Conservation (phyloP, 2,329 filamentous ascomycete genomes). For the Leptoxyphium fumago region DNA sequence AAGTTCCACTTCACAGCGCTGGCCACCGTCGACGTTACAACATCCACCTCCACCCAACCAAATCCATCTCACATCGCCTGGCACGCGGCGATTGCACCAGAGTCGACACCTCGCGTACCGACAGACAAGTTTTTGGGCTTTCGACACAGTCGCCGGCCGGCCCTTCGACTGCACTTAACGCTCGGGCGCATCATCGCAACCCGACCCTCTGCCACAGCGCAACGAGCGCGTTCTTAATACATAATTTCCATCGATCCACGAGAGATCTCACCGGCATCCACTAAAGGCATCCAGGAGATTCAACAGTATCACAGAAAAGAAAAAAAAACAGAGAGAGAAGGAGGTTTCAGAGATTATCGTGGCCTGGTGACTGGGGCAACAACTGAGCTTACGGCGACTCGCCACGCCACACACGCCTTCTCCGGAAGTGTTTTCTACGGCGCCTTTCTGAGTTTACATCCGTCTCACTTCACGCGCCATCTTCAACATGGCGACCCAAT, state of each 20-base stretch:
- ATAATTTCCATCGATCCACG: not conserved
- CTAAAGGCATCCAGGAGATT: not conserved
- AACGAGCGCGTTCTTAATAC: not conserved
- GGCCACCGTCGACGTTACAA: slow-evolving; percentile 1
- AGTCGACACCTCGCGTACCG: slow-evolving; percentile 5
- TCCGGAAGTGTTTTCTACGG: not conserved
- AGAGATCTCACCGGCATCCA: not conserved
- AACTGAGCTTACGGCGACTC: no score
- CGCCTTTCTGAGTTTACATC: not conserved
- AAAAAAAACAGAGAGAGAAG: no score
- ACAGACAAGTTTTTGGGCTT: slow-evolving; percentile 1
- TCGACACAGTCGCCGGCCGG: slow-evolving; percentile 15
- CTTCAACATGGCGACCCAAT: slow-evolving; percentile 79
- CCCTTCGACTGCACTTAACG: slow-evolving; percentile 10
- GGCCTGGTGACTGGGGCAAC: no score
- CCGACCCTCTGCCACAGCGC: not conserved
- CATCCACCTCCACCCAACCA: slow-evolving; percentile 7
- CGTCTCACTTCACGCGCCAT: slow-evolving; percentile 9
- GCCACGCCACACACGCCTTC: not conserved
- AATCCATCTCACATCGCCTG: slow-evolving; percentile 17
- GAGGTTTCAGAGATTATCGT: no score
- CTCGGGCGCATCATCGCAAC: not conserved
- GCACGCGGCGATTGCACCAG: slow-evolving; percentile 15
- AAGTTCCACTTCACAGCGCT: not conserved
- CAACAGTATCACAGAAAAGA: no score